Evolutionary conservation across 1,139 yeast species (phyloP).

Genomic region (Wickerhamomyces sp.): DNA sequence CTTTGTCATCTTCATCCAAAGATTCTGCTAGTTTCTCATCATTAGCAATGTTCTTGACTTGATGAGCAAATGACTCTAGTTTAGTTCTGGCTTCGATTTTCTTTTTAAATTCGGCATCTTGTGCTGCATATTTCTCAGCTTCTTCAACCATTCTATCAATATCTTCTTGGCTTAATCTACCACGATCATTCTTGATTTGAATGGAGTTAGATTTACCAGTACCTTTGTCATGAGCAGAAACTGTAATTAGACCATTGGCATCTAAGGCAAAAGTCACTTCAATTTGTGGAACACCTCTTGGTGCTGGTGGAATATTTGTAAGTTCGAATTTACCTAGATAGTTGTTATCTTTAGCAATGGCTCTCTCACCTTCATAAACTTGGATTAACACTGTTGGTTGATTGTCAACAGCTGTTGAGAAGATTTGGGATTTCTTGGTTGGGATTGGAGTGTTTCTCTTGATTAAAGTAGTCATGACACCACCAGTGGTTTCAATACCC

Average conservation of each 20-base stretch:
- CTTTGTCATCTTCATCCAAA: slow-evolving; percentile 89
- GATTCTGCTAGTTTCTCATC: slow-evolving; percentile 68
- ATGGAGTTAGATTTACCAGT: slow-evolving; percentile 94
- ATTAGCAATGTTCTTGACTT: slow-evolving; percentile 71
- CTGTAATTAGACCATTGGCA: slow-evolving; percentile 92
- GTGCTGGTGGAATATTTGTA: slow-evolving; percentile 92
- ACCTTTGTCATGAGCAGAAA: slow-evolving; percentile 90
- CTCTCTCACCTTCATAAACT: slow-evolving; percentile 94
- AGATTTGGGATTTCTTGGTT: slow-evolving; percentile 86
- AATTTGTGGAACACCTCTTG: slow-evolving; percentile 95
- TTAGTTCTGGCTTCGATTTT: slow-evolving; percentile 85
- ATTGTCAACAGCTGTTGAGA: slow-evolving; percentile 91
- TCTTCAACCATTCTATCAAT: slow-evolving; percentile 94
- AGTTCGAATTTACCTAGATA: slow-evolving; percentile 90
- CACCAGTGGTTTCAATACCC: slow-evolving; percentile 96
- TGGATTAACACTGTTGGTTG: slow-evolving; percentile 92
- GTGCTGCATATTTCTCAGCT: slow-evolving; percentile 86
- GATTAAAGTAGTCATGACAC: slow-evolving; percentile 89
- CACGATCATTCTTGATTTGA: slow-evolving; percentile 95
- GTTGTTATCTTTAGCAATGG: slow-evolving; percentile 91
- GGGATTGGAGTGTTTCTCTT: slow-evolving; percentile 92
- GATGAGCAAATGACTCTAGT: slow-evolving; percentile 85
- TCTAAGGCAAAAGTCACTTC: slow-evolving; percentile 92
- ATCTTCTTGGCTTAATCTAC: slow-evolving; percentile 88
- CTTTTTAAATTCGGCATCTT: slow-evolving; percentile 76